Evolutionary conservation across 208 protist species (phyloP), one percentile per base, ranked within the genome.

Genomic region (Trypanosoma mega): DNA sequence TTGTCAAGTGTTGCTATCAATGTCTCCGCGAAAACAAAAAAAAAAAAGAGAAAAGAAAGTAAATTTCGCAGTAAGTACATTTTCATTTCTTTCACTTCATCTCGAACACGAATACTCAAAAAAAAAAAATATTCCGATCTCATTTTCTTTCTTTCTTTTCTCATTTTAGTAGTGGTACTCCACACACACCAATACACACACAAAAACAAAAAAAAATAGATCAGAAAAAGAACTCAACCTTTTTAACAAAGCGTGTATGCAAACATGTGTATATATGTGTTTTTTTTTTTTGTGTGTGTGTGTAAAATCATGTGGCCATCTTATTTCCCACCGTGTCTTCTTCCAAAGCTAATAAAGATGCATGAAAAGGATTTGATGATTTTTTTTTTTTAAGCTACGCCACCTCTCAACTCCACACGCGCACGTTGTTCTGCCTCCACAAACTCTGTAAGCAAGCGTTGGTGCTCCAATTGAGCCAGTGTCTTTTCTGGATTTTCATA

Each of bases 401-500:
- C 33, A 14, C 16, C 27, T 26, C 18, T 8, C 7, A 67, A 14
- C 29, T 67, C 27, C n/a, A 21, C 24, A 21, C 68, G 68, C n/a
- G 37, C 59, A 20, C 43, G 2, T 31, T 68, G 12, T 23, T 72
- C 63, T 18, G 63, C 70, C 30, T 63, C 24, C n/a, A 71, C 62
- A 60, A 93, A 90, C 24, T 75, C 57, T 4, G 27, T 16, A 24
- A 90, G 58, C 34, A 93, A 47, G 49, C 64, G 57, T 24, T 75
- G 61, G 66, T 90, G 82, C 57, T 82, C 68, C 27, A 72, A 62
- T 2, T 78, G 80, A 48, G 76, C 83, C 44, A 76, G 72, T 16
- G 58, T 63, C 68, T 86, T 47, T 24, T 68, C 72, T 27, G 76
- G 62, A 60, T 93, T 93, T 68, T 87, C 78, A 65, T 81, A 85